These are phyloP conservation scores for Rhodomyrtus tomentosa DNA, from an alignment of 345 rosid genomes.

Conservation along the genomic window DNA sequence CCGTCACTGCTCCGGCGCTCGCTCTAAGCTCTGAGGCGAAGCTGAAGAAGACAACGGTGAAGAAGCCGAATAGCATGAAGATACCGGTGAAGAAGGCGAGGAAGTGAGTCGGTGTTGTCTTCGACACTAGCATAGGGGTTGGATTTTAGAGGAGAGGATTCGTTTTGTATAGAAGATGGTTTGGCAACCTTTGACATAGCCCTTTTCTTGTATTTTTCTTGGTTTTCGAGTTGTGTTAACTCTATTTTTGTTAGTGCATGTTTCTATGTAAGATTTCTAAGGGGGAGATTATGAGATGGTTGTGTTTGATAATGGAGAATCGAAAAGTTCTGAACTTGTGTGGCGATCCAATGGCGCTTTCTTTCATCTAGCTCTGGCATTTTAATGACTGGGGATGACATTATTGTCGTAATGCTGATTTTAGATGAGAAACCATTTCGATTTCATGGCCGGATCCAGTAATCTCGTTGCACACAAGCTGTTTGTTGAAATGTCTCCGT, in stretches of 20 bases:
- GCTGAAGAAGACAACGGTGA: constrained; percentile 7
- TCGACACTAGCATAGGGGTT: background rate
- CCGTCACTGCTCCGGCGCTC: too few species aligned
- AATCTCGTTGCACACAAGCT: too few species aligned
- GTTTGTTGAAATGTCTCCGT: too few species aligned
- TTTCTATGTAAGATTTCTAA: background rate
- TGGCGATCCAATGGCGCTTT: background rate
- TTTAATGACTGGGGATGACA: too few species aligned
- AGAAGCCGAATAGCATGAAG: constrained; percentile 22
- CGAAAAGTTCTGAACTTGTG: background rate
- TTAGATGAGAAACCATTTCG: too few species aligned
- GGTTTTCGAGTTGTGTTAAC: background rate
- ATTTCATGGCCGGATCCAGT: too few species aligned
- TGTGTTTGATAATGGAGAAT: background rate
- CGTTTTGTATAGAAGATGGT: background rate
- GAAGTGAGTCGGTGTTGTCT: constrained; percentile 1
- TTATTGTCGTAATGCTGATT: too few species aligned
- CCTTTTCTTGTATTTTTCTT: background rate
- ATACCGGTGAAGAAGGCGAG: constrained; percentile 22
- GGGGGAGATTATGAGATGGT: background rate
- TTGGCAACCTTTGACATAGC: background rate
- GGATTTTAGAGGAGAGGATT: background rate
- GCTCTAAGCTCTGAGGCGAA: too few species aligned
- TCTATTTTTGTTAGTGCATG: background rate
- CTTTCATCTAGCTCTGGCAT: background rate